Base-by-base conservation (phyloP, 192 early-diverging fungal genomes). In the Coemansia sp. region DNA sequence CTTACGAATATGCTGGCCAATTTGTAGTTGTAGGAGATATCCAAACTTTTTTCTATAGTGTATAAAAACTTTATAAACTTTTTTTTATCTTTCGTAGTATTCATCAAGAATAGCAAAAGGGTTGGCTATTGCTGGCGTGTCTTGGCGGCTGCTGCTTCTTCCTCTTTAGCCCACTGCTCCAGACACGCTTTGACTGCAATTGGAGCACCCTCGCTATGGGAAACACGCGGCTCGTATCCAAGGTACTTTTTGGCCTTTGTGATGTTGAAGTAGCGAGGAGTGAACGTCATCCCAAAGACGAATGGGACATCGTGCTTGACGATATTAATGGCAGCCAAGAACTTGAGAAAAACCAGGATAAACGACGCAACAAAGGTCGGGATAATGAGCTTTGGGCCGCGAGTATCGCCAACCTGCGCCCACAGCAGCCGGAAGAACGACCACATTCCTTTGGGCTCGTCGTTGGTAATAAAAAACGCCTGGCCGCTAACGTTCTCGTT, bases 401-500 rank as follows among this genome's bases (percentile, higher is more conserved):
- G 70, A 10, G 81, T 83, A 53, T 85, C 85, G 69, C 77, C 76
- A 21, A 80, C 77, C 70, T 87, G 78, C 1, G 78, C 82, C 87
- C 88, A 89, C 20, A 91, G 68, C 26, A 90, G 77, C 43, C 86
- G 84, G 64, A 91, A 87, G 64, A 94, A 88, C 64, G 95, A 92
- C 94, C 94, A 96, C 82, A 95, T 95, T 26, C 89, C 88, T 23
- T 91, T 84, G 35, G 94, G 94, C 8, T 91, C 85, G 49, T 93
- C 94, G 62, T 96, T 95, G 58, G 95, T 98, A 60, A 98, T 88
- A 70, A 91, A 89, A 77, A 93, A 98, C 21, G 87, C 91, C 82
- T 95, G 75, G 3, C 81, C 81, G 20, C 56, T 31, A 1, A 83
- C 68, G 42, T 51, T 67, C 28, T 88, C 84, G 59, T 79, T 85